Evolutionary conservation across 805 yeast species (phyloP).

Genomic region (Debaryomyces tyrocola): DNA sequence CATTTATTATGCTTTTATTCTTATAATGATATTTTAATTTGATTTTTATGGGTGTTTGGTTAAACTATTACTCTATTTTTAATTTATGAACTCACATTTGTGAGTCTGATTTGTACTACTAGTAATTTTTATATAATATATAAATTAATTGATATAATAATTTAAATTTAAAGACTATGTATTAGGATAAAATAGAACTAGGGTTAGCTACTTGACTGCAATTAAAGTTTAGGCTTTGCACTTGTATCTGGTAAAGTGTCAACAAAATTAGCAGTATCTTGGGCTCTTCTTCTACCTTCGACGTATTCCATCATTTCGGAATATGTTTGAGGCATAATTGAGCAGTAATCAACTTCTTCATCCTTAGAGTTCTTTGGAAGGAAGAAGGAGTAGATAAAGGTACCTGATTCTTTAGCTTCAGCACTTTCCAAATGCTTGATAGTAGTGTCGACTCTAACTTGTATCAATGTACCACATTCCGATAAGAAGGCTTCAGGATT

Average conservation of each 20-base stretch:
- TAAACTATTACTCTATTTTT: no score
- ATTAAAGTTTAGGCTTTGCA: neutral
- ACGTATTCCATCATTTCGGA: constrained; percentile 90
- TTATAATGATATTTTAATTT: no score
- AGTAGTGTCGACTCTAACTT: constrained; percentile 82
- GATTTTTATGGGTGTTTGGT: no score
- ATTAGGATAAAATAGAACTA: no score
- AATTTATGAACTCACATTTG: no score
- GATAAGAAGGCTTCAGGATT: constrained; percentile 60
- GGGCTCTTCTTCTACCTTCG: constrained; percentile 88
- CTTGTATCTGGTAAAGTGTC: constrained; percentile 27
- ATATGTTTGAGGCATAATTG: constrained; percentile 84
- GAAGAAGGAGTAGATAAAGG: constrained; percentile 85
- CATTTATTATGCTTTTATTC: no score
- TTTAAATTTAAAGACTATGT: no score
- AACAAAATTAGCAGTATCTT: constrained; percentile 72
- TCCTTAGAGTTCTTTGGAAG: constrained; percentile 60
- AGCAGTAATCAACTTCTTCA: constrained; percentile 57
- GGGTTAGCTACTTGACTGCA: neutral
- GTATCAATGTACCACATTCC: constrained; percentile 84
- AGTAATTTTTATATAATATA: no score
- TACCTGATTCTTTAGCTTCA: constrained; percentile 70
- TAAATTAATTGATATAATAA: no score
- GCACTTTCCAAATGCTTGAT: constrained; percentile 69
- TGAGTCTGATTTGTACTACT: no score